These are phyloP conservation scores for Heterobasidion irregulare DNA, from an alignment of 1,284 basidiomycete genomes.

Conservation along the genomic window DNA sequence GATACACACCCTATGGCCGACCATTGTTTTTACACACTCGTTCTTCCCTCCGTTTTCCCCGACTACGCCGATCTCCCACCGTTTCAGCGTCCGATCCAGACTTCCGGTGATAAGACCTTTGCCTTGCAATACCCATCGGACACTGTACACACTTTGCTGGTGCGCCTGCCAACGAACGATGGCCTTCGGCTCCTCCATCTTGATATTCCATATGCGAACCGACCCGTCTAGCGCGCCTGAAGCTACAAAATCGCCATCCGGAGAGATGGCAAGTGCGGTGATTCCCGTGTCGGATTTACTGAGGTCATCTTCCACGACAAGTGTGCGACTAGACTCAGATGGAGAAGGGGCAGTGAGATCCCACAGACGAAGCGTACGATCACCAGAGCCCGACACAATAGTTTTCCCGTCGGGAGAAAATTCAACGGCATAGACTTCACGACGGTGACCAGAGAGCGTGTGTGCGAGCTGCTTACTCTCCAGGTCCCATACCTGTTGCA, in stretches of 20 bases:
- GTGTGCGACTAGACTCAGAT: constrained; percentile 18
- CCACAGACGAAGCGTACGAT: constrained; percentile 89
- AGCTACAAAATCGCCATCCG: constrained; percentile 75
- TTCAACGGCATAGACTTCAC: constrained; percentile 89
- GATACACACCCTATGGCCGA: constrained; percentile 1
- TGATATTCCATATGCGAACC: constrained; percentile 76
- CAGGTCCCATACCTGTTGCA: constrained; percentile 81
- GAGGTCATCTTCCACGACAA: constrained; percentile 52
- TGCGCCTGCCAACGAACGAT: constrained; percentile 3
- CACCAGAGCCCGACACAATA: constrained; percentile 85
- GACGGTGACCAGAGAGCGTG: constrained; percentile 65
- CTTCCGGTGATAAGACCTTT: constrained; percentile 75
- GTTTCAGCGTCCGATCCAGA: constrained; percentile 81
- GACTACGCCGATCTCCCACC: constrained; percentile 53
- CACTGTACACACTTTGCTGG: constrained; percentile 27
- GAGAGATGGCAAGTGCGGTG: constrained; percentile 74
- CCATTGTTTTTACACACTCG: constrained; percentile 3
- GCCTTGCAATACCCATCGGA: constrained; percentile 26
- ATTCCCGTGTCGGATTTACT: constrained; percentile 67
- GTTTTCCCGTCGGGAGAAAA: constrained; percentile 77
- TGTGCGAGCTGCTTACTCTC: not conserved
- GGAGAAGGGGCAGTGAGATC: constrained; percentile 44
- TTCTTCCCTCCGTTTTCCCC: not conserved
- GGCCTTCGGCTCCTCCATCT: not conserved
- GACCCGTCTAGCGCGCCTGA: constrained; percentile 81